Conservation (phyloP, 208 protist species). For the Trypanosomatidae sp. region DNA sequence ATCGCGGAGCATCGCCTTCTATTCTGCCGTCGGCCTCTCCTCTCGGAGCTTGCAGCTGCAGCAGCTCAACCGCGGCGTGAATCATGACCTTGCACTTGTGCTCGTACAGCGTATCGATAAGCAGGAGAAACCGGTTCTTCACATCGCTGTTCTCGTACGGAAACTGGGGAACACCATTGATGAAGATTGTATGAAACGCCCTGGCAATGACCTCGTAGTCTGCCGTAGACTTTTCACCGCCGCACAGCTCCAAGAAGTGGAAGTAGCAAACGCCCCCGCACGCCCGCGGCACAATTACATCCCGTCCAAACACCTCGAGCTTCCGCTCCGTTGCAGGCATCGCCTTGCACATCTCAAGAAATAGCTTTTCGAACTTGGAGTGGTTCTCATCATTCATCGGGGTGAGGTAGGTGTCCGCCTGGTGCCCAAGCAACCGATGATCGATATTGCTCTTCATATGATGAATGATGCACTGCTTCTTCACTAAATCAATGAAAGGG, state of each 20-base stretch:
- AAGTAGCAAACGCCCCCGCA: slow-evolving; percentile 81
- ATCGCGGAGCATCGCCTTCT: slow-evolving; percentile 20
- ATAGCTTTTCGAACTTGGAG: slow-evolving; percentile 66
- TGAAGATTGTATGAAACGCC: slow-evolving; percentile 89
- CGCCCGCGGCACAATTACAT: slow-evolving; percentile 65
- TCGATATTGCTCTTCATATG: slow-evolving; percentile 90
- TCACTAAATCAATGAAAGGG: slow-evolving; percentile 95
- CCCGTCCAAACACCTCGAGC: slow-evolving; percentile 78
- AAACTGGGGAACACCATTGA: slow-evolving; percentile 84
- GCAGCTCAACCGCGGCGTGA: slow-evolving; percentile 59
- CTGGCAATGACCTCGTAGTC: slow-evolving; percentile 88
- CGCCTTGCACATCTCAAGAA: slow-evolving; percentile 85
- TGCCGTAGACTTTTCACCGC: slow-evolving; percentile 60
- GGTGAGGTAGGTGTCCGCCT: slow-evolving; percentile 68
- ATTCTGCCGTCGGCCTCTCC: slow-evolving; percentile 28
- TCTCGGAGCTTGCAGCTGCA: slow-evolving; percentile 50
- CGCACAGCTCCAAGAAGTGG: slow-evolving; percentile 86
- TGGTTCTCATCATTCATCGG: slow-evolving; percentile 63
- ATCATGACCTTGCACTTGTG: slow-evolving; percentile 82
- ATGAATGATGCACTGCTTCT: slow-evolving; percentile 83
- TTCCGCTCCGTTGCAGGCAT: slow-evolving; percentile 52
- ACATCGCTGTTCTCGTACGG: slow-evolving; percentile 74
- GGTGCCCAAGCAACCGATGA: slow-evolving; percentile 87
- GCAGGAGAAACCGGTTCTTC: slow-evolving; percentile 83
- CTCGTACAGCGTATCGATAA: slow-evolving; percentile 90